Conservation (phyloP, 2,329 filamentous ascomycete species). For the Phaeophleospora eucalypticola region DNA sequence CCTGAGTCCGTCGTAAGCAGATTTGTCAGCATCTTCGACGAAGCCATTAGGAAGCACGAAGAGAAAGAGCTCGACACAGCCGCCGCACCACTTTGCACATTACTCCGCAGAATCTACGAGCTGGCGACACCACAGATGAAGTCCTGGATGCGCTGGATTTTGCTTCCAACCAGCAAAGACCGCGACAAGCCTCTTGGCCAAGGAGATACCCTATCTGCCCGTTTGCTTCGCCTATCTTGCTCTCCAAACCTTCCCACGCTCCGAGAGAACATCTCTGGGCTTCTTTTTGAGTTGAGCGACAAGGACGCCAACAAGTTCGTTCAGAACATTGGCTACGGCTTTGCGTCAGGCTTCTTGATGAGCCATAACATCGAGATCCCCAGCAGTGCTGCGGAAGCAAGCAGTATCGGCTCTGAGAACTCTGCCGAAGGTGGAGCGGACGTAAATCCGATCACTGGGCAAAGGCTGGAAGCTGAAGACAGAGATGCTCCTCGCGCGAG, state of each 20-base stretch:
- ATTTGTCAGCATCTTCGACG: conserved; percentile 66
- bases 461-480: conserved; percentile 48
- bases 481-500: conserved; percentile 57
- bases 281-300: conserved; percentile 84
- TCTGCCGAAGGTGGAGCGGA: conserved; percentile 30
- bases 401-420: conserved; percentile 33
- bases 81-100: conserved; percentile 54
- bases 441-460: conserved; percentile 84
- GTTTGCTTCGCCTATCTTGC: conserved; percentile 72
- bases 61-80: conserved; percentile 68
- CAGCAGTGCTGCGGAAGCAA: conserved; percentile 57
- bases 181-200: conserved; percentile 72
- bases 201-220: conserved; percentile 68
- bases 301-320: conserved; percentile 77
- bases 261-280: conserved; percentile 67
- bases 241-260: conserved; percentile 68
- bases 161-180: conserved; percentile 76
- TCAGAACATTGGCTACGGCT: conserved; percentile 89
- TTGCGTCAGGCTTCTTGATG: conserved; percentile 84
- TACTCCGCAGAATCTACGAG: conserved; percentile 68
- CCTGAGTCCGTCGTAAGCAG: conserved; percentile 58
- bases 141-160: conserved; percentile 57
- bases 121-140: conserved; percentile 65
- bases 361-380: conserved; percentile 78
- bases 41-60: conserved; percentile 59